Percentiles rank a stretch among this genome's conserved stretches.
Conservation (phyloP, 2,329 filamentous ascomycete species). For the Teratosphaeria gauchensis region DNA sequence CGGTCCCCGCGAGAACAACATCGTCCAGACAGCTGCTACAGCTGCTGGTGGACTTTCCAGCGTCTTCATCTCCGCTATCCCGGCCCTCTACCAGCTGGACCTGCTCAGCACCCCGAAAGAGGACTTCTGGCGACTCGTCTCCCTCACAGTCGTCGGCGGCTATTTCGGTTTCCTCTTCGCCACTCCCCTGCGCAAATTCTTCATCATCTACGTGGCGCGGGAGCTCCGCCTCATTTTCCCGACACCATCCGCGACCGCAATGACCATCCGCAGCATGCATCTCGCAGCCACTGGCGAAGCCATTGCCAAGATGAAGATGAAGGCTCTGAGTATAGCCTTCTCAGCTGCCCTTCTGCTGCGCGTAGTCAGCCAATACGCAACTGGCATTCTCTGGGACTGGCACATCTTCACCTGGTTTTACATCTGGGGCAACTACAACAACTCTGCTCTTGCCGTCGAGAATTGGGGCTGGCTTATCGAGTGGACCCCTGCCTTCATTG, state of each 20-base stretch:
- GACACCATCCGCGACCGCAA: slow-evolving; percentile 48
- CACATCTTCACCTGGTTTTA: slow-evolving; percentile 40
- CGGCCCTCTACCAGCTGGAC: slow-evolving; percentile 48
- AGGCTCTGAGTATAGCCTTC: slow-evolving; percentile 35
- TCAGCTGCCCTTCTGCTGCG: slow-evolving; percentile 4
- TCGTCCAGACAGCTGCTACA: slow-evolving; percentile 38
- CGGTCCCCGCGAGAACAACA: slow-evolving; percentile 50
- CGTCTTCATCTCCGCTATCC: slow-evolving; percentile 49
- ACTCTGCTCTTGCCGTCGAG: slow-evolving; percentile 43
- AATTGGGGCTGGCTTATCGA: slow-evolving; percentile 54
- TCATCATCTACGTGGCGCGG: slow-evolving; percentile 40
- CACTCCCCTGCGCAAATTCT: slow-evolving; percentile 53
- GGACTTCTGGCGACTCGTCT: slow-evolving; percentile 50
- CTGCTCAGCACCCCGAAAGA: slow-evolving; percentile 42
- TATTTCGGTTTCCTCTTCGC: slow-evolving; percentile 47
- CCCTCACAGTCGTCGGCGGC: slow-evolving; percentile 50
- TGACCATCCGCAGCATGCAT: slow-evolving; percentile 54
- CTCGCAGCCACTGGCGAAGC: slow-evolving; percentile 22
- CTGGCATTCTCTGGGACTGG: slow-evolving; percentile 47
- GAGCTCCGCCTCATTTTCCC: slow-evolving; percentile 51
- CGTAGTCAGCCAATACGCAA: slow-evolving; percentile 34
- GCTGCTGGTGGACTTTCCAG: slow-evolving; percentile 48
- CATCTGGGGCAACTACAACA: slow-evolving; percentile 46
- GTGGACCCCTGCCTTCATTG: slow-evolving; percentile 52
- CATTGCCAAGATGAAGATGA: slow-evolving; percentile 46